These are phyloP conservation scores for Vigna unguiculata DNA, from an alignment of 306 rosid species.

Conservation along the genomic window DNA sequence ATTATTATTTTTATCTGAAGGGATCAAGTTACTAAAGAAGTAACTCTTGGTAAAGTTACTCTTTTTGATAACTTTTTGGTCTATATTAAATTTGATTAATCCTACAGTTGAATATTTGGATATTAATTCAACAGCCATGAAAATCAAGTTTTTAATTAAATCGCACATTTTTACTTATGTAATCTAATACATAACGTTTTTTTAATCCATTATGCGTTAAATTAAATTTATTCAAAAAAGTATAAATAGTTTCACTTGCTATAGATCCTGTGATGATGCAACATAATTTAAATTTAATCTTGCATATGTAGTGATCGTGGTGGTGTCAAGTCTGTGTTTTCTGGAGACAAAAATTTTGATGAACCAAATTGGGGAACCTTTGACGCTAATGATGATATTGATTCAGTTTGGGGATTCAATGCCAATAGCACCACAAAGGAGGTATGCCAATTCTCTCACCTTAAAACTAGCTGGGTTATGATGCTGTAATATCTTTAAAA, in stretches of 20 bases:
- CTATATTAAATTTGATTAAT: neutral
- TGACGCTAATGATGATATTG: constrained; percentile 82
- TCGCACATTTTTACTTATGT: neutral
- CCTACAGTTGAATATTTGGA: neutral
- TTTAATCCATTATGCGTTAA: no score
- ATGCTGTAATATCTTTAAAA: constrained; percentile 26
- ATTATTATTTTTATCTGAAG: neutral
- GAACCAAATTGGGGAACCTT: constrained; percentile 91
- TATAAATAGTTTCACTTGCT: neutral
- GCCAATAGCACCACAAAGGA: constrained; percentile 64
- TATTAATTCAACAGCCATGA: neutral
- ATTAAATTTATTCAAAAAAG: no score
- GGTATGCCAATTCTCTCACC: constrained; percentile 55
- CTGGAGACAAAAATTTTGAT: constrained; percentile 74
- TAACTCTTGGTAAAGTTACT: neutral
- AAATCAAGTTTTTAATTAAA: neutral
- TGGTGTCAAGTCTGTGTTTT: constrained; percentile 70
- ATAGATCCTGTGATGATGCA: constrained; percentile 28
- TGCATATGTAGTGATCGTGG: constrained; percentile 69
- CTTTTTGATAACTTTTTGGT: neutral
- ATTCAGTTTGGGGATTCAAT: constrained; percentile 92
- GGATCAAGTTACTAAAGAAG: neutral
- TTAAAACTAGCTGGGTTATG: constrained; percentile 2
- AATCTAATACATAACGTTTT: neutral
- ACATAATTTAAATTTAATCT: constrained; percentile 38